Base-by-base conservation (phyloP, 1,284 basidiomycete genomes). In the Cronartium quercuum region DNA sequence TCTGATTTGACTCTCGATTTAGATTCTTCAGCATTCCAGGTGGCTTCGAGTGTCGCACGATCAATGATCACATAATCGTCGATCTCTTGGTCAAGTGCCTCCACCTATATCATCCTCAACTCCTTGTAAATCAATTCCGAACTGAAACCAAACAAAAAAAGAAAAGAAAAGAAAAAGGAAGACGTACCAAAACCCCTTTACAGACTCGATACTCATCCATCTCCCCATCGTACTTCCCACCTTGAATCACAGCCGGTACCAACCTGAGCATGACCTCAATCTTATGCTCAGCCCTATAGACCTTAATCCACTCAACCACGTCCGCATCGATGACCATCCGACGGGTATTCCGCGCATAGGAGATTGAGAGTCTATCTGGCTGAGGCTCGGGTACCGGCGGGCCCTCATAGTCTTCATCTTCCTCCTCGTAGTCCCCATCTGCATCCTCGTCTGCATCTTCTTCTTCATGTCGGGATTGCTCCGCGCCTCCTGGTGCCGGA, bases 321-420 rank as follows among this genome's bases (percentile, higher is more conserved):
- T 90, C 89, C 2, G 94, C 90, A 82, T 98, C 91, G 76, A 98
- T 86, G 35, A 94, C 89, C 62, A 98, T 85, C 44, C 95, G 86
- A 74, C 91, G 86, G 74, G 89, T 88, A 64, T 91, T 92, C 57
- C 89, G 89, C 76, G 93, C 92, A 82, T 95, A 98, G 0, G 95
- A 90, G 79, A 97, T 91, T 13, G 91, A 94, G n/a, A 97, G 80
- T 24, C 85, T 81, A 79, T 86, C 84, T 68, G 82, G 75, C 5
- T 80, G 79, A 2, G 81, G 79, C 76, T 83, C 82, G 9, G 83
- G 82, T 6, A 76, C 76, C 5, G 41, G 44, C 6, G 55, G 66
- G 35, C 37, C 64, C 55, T 66, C 77, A 18, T 57, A 67, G 4
- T 78, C 69, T 6, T 67, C 71, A 6, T 60, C 76, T 42, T 69